Evolutionary conservation across 306 rosid species (phyloP).

Genomic region (Argentina anserina): DNA sequence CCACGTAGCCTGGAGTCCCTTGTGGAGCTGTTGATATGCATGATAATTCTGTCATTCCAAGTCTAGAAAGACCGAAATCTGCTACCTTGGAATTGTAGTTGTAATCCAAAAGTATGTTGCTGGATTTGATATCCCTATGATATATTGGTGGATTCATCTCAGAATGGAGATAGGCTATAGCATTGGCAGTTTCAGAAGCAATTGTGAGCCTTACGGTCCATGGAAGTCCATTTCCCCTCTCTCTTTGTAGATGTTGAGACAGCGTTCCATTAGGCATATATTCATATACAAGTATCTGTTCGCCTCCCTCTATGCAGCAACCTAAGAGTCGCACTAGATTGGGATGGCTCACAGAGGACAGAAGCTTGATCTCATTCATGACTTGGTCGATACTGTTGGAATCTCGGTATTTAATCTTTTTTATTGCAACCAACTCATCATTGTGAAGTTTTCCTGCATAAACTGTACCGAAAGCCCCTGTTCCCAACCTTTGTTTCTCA

Average conservation of each 20-base stretch:
- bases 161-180: slow-evolving; percentile 89
- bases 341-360: slow-evolving; percentile 90
- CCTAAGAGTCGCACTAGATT: slow-evolving; percentile 92
- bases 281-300: slow-evolving; percentile 88
- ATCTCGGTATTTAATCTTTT: slow-evolving; percentile 79
- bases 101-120: slow-evolving; percentile 77
- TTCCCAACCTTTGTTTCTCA: slow-evolving; percentile 77
- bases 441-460: slow-evolving; percentile 77
- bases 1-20: slow-evolving; percentile 97
- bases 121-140: slow-evolving; percentile 93
- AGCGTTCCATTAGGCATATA: slow-evolving; percentile 90
- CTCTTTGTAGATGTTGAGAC: slow-evolving; percentile 78
- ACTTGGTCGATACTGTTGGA: slow-evolving; percentile 77
- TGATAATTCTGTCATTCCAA: slow-evolving; percentile 78
- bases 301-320: slow-evolving; percentile 89
- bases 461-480: slow-evolving; percentile 93
- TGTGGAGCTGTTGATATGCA: slow-evolving; percentile 96
- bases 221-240: slow-evolving; percentile 67
- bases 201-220: slow-evolving; percentile 85
- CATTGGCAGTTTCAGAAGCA: slow-evolving; percentile 86
- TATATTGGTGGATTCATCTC: slow-evolving; percentile 86
- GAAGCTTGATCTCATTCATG: slow-evolving; percentile 93
- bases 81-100: slow-evolving; percentile 89
- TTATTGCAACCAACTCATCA: slow-evolving; percentile 81
- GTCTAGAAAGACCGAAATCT: slow-evolving; percentile 96